Evolutionary conservation across 73 alveolate genomes (phyloP).

Genomic region (Paramecium caudatum): DNA sequence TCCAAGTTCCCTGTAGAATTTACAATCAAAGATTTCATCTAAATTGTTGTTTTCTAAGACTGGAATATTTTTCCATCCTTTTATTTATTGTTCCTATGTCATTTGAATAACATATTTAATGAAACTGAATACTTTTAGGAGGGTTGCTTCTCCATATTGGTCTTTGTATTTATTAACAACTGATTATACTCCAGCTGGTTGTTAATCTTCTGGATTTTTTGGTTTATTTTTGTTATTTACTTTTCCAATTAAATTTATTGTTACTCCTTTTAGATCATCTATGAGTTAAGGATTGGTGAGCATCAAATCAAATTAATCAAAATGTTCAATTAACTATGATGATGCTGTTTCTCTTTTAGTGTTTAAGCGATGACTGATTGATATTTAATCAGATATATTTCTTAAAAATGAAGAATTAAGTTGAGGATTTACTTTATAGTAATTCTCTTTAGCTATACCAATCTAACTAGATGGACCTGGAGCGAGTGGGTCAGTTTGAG

Average conservation of each 20-base stretch:
- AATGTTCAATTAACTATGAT: neutral
- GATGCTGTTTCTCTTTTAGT: conserved; percentile 21
- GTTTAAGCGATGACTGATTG: conserved; percentile 1
- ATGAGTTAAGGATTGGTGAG: neutral
- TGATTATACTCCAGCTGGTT: conserved; percentile 16
- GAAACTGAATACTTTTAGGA: neutral
- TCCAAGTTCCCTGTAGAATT: conserved; percentile 53
- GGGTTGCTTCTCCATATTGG: neutral
- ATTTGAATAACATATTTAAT: neutral
- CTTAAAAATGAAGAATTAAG: conserved; percentile 9
- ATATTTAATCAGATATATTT: conserved; percentile 21
- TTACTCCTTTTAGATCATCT: neutral
- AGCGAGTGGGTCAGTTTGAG: neutral
- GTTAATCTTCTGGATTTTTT: neutral
- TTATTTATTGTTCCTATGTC: neutral
- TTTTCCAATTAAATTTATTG: neutral
- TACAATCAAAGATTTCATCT: neutral
- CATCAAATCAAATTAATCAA: neutral
- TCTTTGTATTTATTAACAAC: neutral
- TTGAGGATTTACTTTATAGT: neutral
- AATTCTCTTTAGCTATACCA: conserved; percentile 27
- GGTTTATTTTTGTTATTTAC: conserved; percentile 37
- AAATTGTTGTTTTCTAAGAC: neutral
- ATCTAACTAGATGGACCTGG: conserved; percentile 57
- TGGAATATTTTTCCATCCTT: conserved; percentile 45